These are phyloP conservation scores for Anthoceros angustus DNA, from an alignment of 225 moss, liverwort and hornwort genomes.

Conservation along the genomic window DNA sequence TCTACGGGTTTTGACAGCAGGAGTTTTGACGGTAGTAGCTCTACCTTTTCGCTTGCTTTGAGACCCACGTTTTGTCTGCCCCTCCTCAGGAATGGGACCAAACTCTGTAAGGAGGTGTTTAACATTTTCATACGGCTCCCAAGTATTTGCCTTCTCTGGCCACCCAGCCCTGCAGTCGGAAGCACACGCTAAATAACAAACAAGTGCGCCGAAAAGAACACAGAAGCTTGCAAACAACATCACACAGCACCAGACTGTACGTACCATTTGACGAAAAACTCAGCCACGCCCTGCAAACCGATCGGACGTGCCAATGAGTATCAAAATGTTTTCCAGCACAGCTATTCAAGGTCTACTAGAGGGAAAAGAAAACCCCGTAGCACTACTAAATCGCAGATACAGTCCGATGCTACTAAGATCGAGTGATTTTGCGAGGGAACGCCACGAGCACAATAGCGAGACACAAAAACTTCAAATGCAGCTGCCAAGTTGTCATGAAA, in stretches of 20 bases:
- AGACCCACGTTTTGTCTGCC: background rate
- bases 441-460: too few species aligned
- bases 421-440: too few species aligned
- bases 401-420: too few species aligned
- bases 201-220: background rate
- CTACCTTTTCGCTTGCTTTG: background rate
- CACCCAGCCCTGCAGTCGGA: background rate
- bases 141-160: background rate
- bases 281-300: background rate
- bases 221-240: background rate
- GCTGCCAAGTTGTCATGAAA: too few species aligned
- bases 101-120: background rate
- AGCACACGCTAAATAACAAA: background rate
- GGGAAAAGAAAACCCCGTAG: too few species aligned
- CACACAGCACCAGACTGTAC: background rate
- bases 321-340: background rate
- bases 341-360: background rate
- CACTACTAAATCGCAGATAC: too few species aligned
- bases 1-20: background rate
- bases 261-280: slow-evolving; percentile 1
- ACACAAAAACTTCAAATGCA: too few species aligned
- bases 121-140: background rate
- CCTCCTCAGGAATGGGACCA: background rate
- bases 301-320: background rate
- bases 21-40: background rate